Conservation (phyloP, 805 yeast genomes). For the Candida saitoana region DNA sequence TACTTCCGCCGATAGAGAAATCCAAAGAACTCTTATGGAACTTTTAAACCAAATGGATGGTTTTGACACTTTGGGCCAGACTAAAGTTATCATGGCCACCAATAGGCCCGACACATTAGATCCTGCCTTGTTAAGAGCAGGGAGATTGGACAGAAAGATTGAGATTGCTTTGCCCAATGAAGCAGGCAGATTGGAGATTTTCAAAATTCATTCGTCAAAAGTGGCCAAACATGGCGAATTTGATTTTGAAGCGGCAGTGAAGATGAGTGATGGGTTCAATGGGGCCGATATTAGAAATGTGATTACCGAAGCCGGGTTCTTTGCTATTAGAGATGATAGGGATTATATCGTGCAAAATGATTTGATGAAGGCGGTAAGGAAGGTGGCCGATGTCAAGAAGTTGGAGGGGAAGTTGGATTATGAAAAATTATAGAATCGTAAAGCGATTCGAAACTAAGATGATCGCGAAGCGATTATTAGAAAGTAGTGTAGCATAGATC, state of each 20-base stretch:
- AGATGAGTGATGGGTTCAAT: conserved; percentile 98
- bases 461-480: no score
- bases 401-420: conserved; percentile 94
- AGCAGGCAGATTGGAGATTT: conserved; percentile 88
- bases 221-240: conserved; percentile 91
- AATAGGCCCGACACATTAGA: conserved; percentile 97
- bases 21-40: conserved; percentile 97
- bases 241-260: conserved; percentile 94
- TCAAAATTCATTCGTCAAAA: conserved; percentile 84
- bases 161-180: conserved; percentile 96
- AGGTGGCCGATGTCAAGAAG: conserved; percentile 94
- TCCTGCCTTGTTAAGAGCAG: conserved; percentile 96
- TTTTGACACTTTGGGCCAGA: conserved; percentile 92
- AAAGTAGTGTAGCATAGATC: no score
- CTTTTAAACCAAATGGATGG: conserved; percentile 98
- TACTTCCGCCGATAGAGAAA: conserved; percentile 97
- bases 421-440: conserved; percentile 85
- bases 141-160: conserved; percentile 93
- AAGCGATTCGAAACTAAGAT: no score
- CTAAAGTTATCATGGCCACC: conserved; percentile 98
- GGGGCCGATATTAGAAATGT: conserved; percentile 98
- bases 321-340: conserved; percentile 96
- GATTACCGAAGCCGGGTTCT: conserved; percentile 97
- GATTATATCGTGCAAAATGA: conserved; percentile 92
- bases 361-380: conserved; percentile 95